Conservation (phyloP, 768 basidiomycete species). For the Lepiota venenata region DNA sequence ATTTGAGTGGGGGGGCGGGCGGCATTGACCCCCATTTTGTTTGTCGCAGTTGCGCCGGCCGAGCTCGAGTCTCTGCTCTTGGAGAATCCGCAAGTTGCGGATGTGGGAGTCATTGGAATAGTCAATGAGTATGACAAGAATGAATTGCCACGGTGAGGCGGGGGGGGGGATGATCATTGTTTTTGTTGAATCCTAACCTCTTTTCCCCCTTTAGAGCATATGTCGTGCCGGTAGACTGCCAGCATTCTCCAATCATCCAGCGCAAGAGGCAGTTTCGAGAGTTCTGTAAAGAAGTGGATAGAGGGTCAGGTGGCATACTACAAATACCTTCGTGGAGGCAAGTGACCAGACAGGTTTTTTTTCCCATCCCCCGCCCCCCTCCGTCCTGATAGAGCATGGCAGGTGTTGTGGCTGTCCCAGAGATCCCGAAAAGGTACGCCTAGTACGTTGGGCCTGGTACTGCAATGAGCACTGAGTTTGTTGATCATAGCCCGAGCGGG, state of each 20-base stretch:
- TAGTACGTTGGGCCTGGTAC: too few species aligned
- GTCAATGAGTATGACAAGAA: constrained; percentile 48
- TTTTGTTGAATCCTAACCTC: not conserved
- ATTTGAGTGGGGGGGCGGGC: too few species aligned
- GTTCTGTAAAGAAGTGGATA: constrained; percentile 50
- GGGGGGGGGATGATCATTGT: too few species aligned
- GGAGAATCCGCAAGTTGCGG: constrained; percentile 55
- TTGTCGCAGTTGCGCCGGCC: constrained; percentile 53
- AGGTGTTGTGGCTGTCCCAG: constrained; percentile 46
- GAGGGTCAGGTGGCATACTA: constrained; percentile 50
- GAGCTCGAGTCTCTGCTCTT: constrained; percentile 64
- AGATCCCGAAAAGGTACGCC: constrained; percentile 52
- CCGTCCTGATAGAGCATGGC: too few species aligned
- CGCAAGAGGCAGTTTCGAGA: constrained; percentile 32
- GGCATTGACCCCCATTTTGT: not conserved
- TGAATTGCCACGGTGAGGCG: constrained; percentile 60
- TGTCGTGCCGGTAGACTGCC: constrained; percentile 31
- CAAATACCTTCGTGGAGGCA: constrained; percentile 60
- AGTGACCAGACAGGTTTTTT: constrained; percentile 8
- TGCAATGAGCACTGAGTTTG: not conserved
- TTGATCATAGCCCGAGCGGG: constrained; percentile 12
- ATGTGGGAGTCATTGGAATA: constrained; percentile 66
- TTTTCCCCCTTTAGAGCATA: too few species aligned
- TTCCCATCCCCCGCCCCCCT: too few species aligned
- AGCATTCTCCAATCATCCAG: constrained; percentile 13